Evolutionary conservation across 306 rosid genomes (phyloP).

Genomic region (Trifolium dubium): DNA sequence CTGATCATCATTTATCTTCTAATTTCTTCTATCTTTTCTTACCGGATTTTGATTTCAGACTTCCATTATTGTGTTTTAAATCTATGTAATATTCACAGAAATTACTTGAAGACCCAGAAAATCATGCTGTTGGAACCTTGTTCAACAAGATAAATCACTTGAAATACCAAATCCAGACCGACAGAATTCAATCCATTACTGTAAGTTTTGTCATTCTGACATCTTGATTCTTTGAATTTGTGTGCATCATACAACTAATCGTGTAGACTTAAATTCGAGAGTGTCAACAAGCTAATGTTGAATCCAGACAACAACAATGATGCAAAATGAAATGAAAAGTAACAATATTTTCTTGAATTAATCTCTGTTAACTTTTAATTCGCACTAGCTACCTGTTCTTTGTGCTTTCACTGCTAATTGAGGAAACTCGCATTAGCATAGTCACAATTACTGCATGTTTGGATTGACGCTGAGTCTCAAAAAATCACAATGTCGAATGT

Average conservation of each 20-base stretch:
- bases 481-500: background rate
- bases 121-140: conserved; percentile 56
- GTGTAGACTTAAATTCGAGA: no score
- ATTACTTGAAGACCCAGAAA: conserved; percentile 50
- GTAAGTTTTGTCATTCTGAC: conserved; percentile 44
- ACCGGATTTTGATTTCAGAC: no score
- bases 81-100: conserved; percentile 42
- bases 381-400: background rate
- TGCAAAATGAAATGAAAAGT: no score
- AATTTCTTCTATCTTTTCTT: no score
- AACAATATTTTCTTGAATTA: no score
- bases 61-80: background rate
- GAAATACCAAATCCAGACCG: conserved; percentile 76
- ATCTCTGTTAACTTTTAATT: no score
- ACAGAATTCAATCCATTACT: conserved; percentile 60
- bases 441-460: background rate
- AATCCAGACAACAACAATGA: no score
- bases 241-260: no score
- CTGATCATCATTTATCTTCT: conserved; percentile 2
- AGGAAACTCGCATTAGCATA: conserved; percentile 1
- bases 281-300: no score
- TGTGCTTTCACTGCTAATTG: conserved; percentile 4
- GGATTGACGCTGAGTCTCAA: background rate
- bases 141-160: conserved; percentile 68
- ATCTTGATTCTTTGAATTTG: background rate